Percentiles rank a stretch among this genome's conserved stretches.
Evolutionary conservation across 2,329 filamentous ascomycete species (phyloP).

Genomic region (Apiospora aurea): DNA sequence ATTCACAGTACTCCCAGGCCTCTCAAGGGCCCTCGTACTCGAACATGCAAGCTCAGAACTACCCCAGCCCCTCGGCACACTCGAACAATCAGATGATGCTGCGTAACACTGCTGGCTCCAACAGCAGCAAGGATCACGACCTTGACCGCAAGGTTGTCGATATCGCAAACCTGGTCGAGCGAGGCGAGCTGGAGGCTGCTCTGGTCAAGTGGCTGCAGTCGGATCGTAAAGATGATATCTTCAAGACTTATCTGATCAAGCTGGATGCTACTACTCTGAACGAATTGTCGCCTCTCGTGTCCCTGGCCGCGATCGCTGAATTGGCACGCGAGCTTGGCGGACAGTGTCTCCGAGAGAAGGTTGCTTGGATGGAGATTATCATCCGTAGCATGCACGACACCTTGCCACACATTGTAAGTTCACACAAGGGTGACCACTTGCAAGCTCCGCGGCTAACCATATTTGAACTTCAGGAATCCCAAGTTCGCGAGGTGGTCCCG

Average conservation of each 20-base stretch:
- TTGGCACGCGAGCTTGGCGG: constrained; percentile 66
- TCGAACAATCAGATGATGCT: constrained; percentile 47
- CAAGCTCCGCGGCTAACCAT: constrained; percentile 36
- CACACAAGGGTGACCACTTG: neutral
- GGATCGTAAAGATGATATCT: constrained; percentile 68
- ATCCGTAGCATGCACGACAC: constrained; percentile 60
- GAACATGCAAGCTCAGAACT: constrained; percentile 34
- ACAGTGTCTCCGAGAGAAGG: constrained; percentile 59
- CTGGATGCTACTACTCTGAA: constrained; percentile 61
- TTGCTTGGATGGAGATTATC: constrained; percentile 67
- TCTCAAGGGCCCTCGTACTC: constrained; percentile 37
- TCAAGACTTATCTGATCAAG: constrained; percentile 60
- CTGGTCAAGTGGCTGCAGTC: constrained; percentile 73
- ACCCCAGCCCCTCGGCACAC: constrained; percentile 39
- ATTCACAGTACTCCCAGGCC: constrained; percentile 30
- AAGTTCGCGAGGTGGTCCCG: constrained; percentile 62
- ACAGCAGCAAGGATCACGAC: constrained; percentile 56
- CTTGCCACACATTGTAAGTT: constrained; percentile 59
- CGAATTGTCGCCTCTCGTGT: constrained; percentile 65
- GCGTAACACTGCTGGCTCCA: constrained; percentile 47
- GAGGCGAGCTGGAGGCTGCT: constrained; percentile 67
- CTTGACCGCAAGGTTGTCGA: constrained; percentile 61
- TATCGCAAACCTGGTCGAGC: constrained; percentile 68
- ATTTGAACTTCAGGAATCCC: constrained; percentile 52
- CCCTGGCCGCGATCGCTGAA: constrained; percentile 70